phyloP scores from a whole-genome alignment of 495 filamentous ascomycete species.

The Viridothelium virens region DNA sequence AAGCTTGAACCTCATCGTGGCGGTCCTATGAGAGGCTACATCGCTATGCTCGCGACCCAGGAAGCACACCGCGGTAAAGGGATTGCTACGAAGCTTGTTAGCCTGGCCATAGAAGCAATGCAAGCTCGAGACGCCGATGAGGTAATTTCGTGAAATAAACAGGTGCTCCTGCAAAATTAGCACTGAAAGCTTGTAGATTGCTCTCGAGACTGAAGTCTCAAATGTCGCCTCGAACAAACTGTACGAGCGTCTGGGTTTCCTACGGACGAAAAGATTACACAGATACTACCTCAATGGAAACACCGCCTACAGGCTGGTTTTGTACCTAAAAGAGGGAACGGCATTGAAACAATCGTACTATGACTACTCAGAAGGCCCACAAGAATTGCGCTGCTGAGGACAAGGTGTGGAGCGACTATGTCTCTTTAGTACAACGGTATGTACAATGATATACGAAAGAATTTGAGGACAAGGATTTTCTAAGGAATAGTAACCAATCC shows the following conservation, averaged over 20 bases:
- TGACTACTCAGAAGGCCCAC: neutral
- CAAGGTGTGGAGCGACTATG: neutral
- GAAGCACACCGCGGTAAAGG: conserved; percentile 70
- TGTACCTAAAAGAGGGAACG: conserved; percentile 57
- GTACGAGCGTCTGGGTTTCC: conserved; percentile 88
- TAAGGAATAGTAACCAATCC: neutral
- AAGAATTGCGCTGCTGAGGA: neutral
- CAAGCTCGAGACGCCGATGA: conserved; percentile 76
- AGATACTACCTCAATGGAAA: conserved; percentile 97
- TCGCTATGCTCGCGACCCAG: conserved; percentile 92
- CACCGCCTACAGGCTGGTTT: conserved; percentile 79
- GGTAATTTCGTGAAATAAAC: conserved; percentile 37
- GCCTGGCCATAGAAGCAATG: conserved; percentile 92
- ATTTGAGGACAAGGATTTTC: too few species aligned
- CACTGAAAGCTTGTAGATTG: conserved; percentile 46
- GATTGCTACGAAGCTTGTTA: conserved; percentile 85
- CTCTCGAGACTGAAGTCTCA: conserved; percentile 92
- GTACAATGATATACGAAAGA: too few species aligned
- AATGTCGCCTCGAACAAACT: conserved; percentile 88
- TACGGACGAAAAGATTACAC: conserved; percentile 87
- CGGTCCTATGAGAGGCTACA: conserved; percentile 83
- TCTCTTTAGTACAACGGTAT: too few species aligned
- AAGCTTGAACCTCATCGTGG: conserved; percentile 85
- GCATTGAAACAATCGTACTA: conserved; percentile 5
- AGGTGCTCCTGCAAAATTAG: neutral